Evolutionary conservation across 257 asterid species (phyloP).

Genomic region (Craterostigma plantagineum): DNA sequence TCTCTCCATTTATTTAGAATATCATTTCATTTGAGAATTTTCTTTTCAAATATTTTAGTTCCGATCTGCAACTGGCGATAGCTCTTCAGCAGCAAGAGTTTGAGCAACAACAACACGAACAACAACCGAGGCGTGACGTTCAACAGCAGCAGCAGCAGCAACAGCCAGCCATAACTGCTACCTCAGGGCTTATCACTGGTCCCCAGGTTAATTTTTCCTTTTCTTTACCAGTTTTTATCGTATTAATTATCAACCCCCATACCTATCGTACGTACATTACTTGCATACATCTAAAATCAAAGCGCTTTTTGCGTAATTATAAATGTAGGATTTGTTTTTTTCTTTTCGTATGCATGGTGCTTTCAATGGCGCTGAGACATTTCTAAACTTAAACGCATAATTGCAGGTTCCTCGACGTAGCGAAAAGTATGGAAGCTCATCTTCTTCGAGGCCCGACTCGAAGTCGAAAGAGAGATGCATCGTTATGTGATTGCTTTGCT

Average conservation of each 20-base stretch:
- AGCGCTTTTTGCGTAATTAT: no score
- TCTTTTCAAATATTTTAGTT: slow-evolving; percentile 24
- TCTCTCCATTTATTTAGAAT: no score
- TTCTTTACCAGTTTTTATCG: no score
- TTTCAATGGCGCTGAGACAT: no score
- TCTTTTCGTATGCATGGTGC: no score
- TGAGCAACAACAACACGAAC: slow-evolving; percentile 44
- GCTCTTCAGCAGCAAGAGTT: slow-evolving; percentile 96
- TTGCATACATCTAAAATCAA: no score
- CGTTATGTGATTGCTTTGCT: slow-evolving; percentile 38
- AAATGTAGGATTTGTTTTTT: no score
- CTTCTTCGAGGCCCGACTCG: slow-evolving; percentile 43
- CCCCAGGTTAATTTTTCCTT: slow-evolving; percentile 48
- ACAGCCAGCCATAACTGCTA: slow-evolving; percentile 24
- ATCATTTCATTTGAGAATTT: no score
- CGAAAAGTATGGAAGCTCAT: slow-evolving; percentile 12
- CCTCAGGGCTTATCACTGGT: slow-evolving; percentile 60
- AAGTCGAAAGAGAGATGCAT: slow-evolving; percentile 62
- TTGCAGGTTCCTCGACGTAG: slow-evolving; percentile 52
- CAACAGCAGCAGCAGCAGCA: slow-evolving; percentile 16
- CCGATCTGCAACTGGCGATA: slow-evolving; percentile 79
- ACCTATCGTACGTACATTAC: no score
- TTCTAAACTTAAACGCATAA: no score
- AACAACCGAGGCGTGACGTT: slow-evolving; percentile 7
- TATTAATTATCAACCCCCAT: no score